Conservation (phyloP, 2,329 filamentous ascomycete species). For the Trichoderma aggressivum region DNA sequence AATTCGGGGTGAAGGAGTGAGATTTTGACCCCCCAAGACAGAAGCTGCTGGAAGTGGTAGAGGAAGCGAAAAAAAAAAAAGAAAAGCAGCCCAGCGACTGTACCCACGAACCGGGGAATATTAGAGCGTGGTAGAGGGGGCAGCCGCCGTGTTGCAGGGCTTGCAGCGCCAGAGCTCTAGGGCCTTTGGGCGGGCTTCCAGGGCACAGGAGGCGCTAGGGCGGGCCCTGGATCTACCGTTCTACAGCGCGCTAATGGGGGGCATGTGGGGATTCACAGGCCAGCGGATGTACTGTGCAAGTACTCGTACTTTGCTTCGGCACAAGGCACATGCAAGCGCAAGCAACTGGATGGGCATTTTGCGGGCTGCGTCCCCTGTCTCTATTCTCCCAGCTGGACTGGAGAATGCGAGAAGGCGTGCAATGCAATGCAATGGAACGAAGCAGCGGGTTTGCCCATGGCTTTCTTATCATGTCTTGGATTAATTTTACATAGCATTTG, state of each 20-base stretch:
- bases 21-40: constrained; percentile 14
- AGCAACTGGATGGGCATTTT: neutral
- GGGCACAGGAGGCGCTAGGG: constrained; percentile 20
- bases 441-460: neutral
- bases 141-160: constrained; percentile 11
- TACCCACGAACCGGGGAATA: constrained; percentile 20
- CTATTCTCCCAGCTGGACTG: neutral
- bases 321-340: neutral
- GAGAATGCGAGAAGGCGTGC: neutral
- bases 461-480: neutral
- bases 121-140: constrained; percentile 12
- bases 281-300: neutral
- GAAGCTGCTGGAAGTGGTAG: constrained; percentile 15
- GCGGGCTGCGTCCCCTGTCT: neutral
- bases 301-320: neutral
- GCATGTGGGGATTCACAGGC: constrained; percentile 12
- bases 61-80: constrained; percentile 12
- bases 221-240: constrained; percentile 21
- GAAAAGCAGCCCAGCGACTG: neutral
- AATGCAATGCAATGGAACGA: neutral
- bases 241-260: constrained; percentile 16
- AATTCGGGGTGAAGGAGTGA: constrained; percentile 17
- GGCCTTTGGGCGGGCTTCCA: constrained; percentile 18
- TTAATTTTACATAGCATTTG: neutral
- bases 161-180: constrained; percentile 4